A percentile compares a stretch with the other conserved stretches of the same genome.
phyloP scores from a whole-genome alignment of 2,329 filamentous ascomycete genomes.

The Xylogone sp. region DNA sequence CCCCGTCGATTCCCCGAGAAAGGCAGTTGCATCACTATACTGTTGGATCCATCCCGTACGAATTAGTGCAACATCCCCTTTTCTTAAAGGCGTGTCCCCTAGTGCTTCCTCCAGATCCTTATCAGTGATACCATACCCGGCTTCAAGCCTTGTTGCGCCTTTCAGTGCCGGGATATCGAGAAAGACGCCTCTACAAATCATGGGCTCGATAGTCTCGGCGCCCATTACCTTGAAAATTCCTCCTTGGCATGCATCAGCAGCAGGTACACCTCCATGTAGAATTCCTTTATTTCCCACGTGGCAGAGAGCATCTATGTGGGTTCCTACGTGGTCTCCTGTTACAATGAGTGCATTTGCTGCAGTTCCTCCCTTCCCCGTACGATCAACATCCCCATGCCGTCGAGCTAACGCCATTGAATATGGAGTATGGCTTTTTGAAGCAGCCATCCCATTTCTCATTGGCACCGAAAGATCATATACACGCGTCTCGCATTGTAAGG shows the following conservation, averaged over 20 bases:
- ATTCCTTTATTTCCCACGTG: background rate
- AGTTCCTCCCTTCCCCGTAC: background rate
- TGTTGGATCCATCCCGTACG: background rate
- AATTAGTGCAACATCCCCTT: background rate
- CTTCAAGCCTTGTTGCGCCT: background rate
- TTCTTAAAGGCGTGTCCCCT: background rate
- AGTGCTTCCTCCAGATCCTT: background rate
- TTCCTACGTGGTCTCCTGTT: background rate
- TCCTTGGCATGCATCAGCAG: background rate
- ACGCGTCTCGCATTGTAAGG: no score
- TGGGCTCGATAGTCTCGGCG: background rate
- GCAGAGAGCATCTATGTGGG: background rate
- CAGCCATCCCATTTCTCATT: background rate
- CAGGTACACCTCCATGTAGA: background rate
- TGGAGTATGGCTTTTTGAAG: background rate
- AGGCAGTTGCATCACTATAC: background rate
- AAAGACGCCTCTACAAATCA: background rate
- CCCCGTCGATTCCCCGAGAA: background rate
- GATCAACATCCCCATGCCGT: background rate
- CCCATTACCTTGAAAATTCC: background rate
- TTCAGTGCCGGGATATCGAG: background rate
- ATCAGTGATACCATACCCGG: background rate
- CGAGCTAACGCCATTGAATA: background rate
- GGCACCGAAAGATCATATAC: background rate
- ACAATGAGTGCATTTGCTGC: background rate